Evolutionary conservation across 2,329 filamentous ascomycete genomes (phyloP), one percentile per base, ranked within the genome.

Genomic region (Dendryphion nanum): DNA sequence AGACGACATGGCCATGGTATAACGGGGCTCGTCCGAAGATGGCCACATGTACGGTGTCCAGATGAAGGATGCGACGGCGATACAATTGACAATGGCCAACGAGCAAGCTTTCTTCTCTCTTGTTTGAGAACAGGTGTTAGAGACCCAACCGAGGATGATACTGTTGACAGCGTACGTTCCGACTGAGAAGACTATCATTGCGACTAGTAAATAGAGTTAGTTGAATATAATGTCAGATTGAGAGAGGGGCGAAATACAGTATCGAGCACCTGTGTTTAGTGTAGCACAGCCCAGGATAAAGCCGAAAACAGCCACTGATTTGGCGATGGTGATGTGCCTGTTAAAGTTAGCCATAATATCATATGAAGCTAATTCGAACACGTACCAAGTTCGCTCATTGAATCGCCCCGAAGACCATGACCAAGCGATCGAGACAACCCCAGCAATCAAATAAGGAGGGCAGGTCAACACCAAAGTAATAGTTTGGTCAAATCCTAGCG

Each of bases 361-460:
- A n/a, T n/a, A n/a, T n/a, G n/a, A n/a, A n/a, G n/a, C n/a, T n/a
- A n/a, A n/a, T n/a, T n/a, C n/a, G n/a, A n/a, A n/a, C n/a, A n/a
- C n/a, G n/a, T n/a, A n/a, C 70, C 70, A 75, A 1, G 71, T 74
- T 10, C 72, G 66, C 46, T 76, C 73, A 34, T 74, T 68, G 34
- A 70, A 57, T 2, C 67, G 64, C 1, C 73, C 76, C 3, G 73
- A 76, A 36, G 65, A 74, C 69, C 71, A 76, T 1, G 71, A 73
- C 7, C 71, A 68, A 5, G 67, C 44, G 24, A 77, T 70, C 6
- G 71, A 71, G 2, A 67, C 67, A 0, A 63, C 66, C 10, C 72
- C 73, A 1, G 75, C 74, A 20, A 63, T 42, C 15, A 63, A 41
- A 39, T 74, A 78, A 0, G 76, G 76, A 0, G 76, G 76, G 40